Conservation (phyloP, 2,329 filamentous ascomycete genomes). For the Cercospora sp. region DNA sequence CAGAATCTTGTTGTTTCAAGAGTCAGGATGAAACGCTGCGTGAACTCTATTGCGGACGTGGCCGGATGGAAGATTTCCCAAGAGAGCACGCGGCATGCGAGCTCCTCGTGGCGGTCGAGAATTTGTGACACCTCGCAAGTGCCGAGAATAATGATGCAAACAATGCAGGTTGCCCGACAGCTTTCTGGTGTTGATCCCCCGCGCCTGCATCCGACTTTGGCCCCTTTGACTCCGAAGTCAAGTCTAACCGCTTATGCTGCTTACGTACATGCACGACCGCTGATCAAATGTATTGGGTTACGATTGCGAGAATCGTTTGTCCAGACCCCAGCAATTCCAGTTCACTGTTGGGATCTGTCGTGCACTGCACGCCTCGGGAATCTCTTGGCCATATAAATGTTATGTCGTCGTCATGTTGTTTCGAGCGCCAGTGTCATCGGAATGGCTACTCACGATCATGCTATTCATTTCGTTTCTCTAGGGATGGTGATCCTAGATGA, state of each 20-base stretch:
- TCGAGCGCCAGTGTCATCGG: not conserved
- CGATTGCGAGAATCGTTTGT: not conserved
- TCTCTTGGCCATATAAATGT: not conserved
- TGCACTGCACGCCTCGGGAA: not conserved
- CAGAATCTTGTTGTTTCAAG: not conserved
- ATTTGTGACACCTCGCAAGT: not conserved
- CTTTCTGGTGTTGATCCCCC: not conserved
- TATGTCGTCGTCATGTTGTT: not conserved
- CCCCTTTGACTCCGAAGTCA: not conserved
- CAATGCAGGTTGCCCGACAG: not conserved
- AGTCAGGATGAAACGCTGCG: not conserved
- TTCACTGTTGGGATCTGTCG: not conserved
- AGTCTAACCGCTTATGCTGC: not conserved
- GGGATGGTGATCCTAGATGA: conserved; percentile 22
- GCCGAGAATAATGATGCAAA: not conserved
- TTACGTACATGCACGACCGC: conserved; percentile 1
- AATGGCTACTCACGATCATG: conserved; percentile 15
- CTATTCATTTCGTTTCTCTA: conserved; percentile 13
- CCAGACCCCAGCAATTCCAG: not conserved
- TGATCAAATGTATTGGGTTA: not conserved
- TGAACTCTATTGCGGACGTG: not conserved
- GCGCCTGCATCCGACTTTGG: not conserved
- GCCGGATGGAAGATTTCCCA: not conserved
- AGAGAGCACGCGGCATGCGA: not conserved
- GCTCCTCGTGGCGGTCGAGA: not conserved